Evolutionary conservation across 2,329 filamentous ascomycete genomes (phyloP), one percentile per base, ranked within the genome.

Genomic region (Xylariaceae sp.): DNA sequence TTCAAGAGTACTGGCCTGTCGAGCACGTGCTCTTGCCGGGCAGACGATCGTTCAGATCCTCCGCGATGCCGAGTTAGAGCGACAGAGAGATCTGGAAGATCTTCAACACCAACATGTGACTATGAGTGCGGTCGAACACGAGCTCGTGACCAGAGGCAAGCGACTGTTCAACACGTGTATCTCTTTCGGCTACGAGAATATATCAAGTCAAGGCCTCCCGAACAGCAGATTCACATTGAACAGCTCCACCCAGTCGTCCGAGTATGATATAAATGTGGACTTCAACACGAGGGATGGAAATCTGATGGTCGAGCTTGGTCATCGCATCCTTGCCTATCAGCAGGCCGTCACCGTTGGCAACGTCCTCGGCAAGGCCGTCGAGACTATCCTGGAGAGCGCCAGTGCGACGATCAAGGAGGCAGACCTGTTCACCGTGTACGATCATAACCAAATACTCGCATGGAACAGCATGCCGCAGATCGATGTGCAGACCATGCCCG

Each of bases 351-450:
- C 70, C 34, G 59, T 80, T 2, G 67, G 70, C 12, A 65, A 65
- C 41, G 71, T 71, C 1, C 76, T 81, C 31, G 71, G 74, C 27
- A 65, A 68, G 16, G 68, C 76, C 0, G 56, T 80, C 12, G 59
- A 65, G 9, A 58, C 65, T 13, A 65, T 76, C 2, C 46, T 78
- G 9, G 58, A 63, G 2, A 54, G 58, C 3, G 66, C 69, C 0
- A 60, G 64, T 8, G 61, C 59, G 12, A 56, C 60, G 3, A 59
- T 76, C 35, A 66, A 61, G 5, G 59, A 71, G 14, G 57, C 72
- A 17, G 69, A 76, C 52, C 61, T 76, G 3, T 76, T 79, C 48
- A 76, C 67, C 9, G 69, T 74, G 33, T 62, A 69, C 7, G 76
- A 81, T 47, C 70, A 71, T 44, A 63, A 69, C 4, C 73, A 76